Evolutionary conservation across 2,329 filamentous ascomycete genomes (phyloP).

Genomic region (Cladosporium sp.): DNA sequence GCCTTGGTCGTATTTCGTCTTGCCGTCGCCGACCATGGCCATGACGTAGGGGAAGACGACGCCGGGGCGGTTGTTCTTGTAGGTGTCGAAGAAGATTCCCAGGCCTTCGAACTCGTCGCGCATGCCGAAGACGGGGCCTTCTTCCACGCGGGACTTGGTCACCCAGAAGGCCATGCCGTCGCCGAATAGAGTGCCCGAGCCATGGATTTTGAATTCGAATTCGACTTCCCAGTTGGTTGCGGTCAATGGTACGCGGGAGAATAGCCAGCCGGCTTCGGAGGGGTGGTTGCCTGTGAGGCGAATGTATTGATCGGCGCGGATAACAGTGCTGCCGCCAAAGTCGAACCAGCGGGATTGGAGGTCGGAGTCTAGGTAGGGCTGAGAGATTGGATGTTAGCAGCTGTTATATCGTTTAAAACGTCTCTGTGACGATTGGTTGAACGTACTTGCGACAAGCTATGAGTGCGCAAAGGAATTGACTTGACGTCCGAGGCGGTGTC

Average conservation of each 20-base stretch:
- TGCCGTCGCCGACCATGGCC: slow-evolving; percentile 94
- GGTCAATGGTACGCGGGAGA: slow-evolving; percentile 87
- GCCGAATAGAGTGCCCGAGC: slow-evolving; percentile 83
- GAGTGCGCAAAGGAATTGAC: slow-evolving; percentile 33
- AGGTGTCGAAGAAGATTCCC: slow-evolving; percentile 94
- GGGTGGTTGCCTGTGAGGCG: slow-evolving; percentile 86
- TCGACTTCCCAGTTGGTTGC: slow-evolving; percentile 99
- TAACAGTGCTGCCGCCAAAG: slow-evolving; percentile 91
- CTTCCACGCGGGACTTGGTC: slow-evolving; percentile 80
- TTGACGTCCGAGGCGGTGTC: slow-evolving; percentile 29
- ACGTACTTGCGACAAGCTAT: slow-evolving; percentile 29
- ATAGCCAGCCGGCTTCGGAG: slow-evolving; percentile 89
- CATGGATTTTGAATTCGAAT: slow-evolving; percentile 91
- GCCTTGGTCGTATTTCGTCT: slow-evolving; percentile 84
- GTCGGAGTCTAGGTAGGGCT: slow-evolving; percentile 97
- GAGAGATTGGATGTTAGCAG: slow-evolving; percentile 12
- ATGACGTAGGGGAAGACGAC: slow-evolving; percentile 96
- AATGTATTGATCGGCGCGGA: slow-evolving; percentile 75
- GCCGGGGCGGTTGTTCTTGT: slow-evolving; percentile 98
- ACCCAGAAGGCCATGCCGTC: slow-evolving; percentile 98
- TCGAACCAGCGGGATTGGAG: slow-evolving; percentile 99
- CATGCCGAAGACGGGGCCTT: slow-evolving; percentile 82
- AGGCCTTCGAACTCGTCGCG: slow-evolving; percentile 88
- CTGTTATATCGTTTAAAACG: neutral
- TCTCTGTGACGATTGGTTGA: neutral